These are phyloP conservation scores for Cordyceps javanica DNA, from an alignment of 2,329 filamentous ascomycete species.

Conservation along the genomic window DNA sequence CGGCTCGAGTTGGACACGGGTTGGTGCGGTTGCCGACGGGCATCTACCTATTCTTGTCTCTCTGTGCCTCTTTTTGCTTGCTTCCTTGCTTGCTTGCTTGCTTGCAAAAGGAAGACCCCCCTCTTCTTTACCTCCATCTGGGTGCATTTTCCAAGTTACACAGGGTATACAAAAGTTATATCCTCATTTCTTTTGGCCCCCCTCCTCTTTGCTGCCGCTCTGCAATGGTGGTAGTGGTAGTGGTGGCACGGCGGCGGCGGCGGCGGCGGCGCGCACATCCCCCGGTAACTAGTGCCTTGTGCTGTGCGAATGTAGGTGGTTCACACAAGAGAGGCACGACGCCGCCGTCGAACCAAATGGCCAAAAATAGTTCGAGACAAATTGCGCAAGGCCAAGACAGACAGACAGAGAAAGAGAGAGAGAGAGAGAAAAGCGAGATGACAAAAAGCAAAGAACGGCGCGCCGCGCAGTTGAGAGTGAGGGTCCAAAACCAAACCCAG, in stretches of 20 bases:
- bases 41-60: background rate
- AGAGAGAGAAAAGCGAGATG: background rate
- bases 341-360: background rate
- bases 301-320: background rate
- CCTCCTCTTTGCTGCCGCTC: background rate
- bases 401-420: background rate
- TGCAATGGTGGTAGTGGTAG: background rate
- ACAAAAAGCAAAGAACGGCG: background rate
- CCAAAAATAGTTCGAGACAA: slow-evolving; percentile 1
- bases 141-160: background rate
- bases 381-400: too few species aligned
- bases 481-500: background rate
- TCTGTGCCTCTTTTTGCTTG: background rate
- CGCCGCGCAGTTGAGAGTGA: background rate
- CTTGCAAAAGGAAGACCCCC: background rate
- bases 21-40: slow-evolving; percentile 1
- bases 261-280: too few species aligned
- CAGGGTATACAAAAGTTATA: background rate
- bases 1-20: background rate
- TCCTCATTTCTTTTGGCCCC: background rate
- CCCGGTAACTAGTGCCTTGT: too few species aligned
- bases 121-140: too few species aligned
- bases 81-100: background rate
- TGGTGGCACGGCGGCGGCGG: background rate
- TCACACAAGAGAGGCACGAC: background rate